Evolutionary conservation across 2,329 filamentous ascomycete genomes (phyloP), one percentile per base, ranked within the genome.

Genomic region (Hymenoscyphus albidus): DNA sequence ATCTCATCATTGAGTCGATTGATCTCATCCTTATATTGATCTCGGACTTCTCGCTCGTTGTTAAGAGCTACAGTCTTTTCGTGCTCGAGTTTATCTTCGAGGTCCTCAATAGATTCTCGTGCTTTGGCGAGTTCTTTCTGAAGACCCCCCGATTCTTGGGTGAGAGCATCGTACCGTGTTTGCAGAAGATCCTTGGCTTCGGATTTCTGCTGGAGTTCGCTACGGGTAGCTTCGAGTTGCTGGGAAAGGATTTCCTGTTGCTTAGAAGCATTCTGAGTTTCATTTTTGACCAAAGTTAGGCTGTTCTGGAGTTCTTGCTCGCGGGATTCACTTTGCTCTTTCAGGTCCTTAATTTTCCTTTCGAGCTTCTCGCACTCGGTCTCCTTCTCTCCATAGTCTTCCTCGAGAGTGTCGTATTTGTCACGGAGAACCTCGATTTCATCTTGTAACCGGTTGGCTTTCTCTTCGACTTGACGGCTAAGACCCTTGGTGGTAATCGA

Each of bases 401-500:
- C 70, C 62, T 79, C 76, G 2, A 84, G 74, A 38, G 72, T 58
- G 16, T 61, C 65, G 65, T 83, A 78, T 67, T 81, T 77, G 65
- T 81, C 77, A 57, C 78, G 78, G 61, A 85, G 73, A 2, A 78
- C 74, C 56, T 85, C 84, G 5, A 92, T 77, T 64, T 93, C 89
- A 57, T 84, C 79, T 70, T 93, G 88, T 10, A 93, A 78, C 39
- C 86, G 85, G 61, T 80, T 78, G 9, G 86, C 79, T 75, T 87
- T 91, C 69, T 91, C 89, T 71, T 93, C 89, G 18, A 92, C 82
- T 76, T 93, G 90, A 39, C 89, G 85, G 61, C 86, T 90, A 9
- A 92, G 80, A 1, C 88, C 89, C 73, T 90, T 92, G 13, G 89
- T 90, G 62, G 86, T 86, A 44, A 92, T 83, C 0, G 90, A 93